These are phyloP conservation scores for Exophiala bonariae DNA, from an alignment of 2,329 filamentous ascomycete genomes.

Conservation along the genomic window DNA sequence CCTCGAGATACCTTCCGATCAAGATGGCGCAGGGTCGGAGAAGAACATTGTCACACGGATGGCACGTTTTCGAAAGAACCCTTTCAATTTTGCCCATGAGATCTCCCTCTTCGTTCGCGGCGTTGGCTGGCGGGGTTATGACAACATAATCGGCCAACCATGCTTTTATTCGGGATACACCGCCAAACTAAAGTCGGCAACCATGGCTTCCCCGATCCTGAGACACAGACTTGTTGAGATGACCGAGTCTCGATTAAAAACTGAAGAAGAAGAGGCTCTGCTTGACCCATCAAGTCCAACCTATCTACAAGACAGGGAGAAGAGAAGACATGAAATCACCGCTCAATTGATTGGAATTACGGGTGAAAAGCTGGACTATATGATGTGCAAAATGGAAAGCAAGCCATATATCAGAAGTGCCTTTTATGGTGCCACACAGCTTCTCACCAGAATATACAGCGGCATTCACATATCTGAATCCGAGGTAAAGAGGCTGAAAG, in stretches of 20 bases:
- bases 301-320: slow-evolving; percentile 34
- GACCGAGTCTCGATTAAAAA: slow-evolving; percentile 69
- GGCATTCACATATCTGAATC: slow-evolving; percentile 94
- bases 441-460: slow-evolving; percentile 90
- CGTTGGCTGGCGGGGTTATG: slow-evolving; percentile 92
- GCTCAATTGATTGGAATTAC: slow-evolving; percentile 75
- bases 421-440: slow-evolving; percentile 84
- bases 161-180: slow-evolving; percentile 92
- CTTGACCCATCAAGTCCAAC: slow-evolving; percentile 20
- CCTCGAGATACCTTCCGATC: not conserved
- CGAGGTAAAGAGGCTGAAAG: slow-evolving; percentile 79
- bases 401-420: slow-evolving; percentile 87
- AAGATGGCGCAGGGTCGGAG: slow-evolving; percentile 15
- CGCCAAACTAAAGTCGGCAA: slow-evolving; percentile 79
- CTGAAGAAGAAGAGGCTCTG: slow-evolving; percentile 68
- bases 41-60: slow-evolving; percentile 65
- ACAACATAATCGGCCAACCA: slow-evolving; percentile 83
- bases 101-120: slow-evolving; percentile 91
- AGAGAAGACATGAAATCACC: slow-evolving; percentile 66
- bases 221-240: slow-evolving; percentile 73
- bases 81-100: slow-evolving; percentile 82
- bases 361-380: slow-evolving; percentile 82
- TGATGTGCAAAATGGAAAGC: slow-evolving; percentile 99
- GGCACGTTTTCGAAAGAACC: slow-evolving; percentile 76
- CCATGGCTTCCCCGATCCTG: slow-evolving; percentile 74